Conservation (phyloP, 1,139 yeast species). For the Lodderomyces metapsilosis region DNA sequence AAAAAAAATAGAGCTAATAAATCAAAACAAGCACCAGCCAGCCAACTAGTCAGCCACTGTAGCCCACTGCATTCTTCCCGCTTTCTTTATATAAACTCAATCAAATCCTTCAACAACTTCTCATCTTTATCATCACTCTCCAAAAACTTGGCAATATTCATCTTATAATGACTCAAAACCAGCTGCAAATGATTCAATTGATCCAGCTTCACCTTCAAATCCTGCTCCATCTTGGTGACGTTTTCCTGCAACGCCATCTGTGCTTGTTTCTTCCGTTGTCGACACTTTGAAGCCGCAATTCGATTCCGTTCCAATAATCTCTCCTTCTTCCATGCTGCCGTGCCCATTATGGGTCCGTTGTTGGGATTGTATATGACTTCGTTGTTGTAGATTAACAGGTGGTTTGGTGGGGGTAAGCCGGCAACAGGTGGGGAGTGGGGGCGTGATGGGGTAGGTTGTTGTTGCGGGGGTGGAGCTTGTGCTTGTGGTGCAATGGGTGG, state of each 20-base stretch:
- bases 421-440: conserved; percentile 21
- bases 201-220: conserved; percentile 40
- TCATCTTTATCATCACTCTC: conserved; percentile 11
- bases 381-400: conserved; percentile 54
- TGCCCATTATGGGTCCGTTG: conserved; percentile 72
- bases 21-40: too few relatives aligned
- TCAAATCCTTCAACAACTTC: conserved; percentile 4
- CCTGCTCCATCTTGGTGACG: conserved; percentile 45
- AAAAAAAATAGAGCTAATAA: too few relatives aligned
- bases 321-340: conserved; percentile 77
- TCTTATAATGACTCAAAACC: conserved; percentile 26
- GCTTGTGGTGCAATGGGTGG: too few relatives aligned
- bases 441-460: conserved; percentile 9
- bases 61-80: too few relatives aligned
- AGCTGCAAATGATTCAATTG: conserved; percentile 38
- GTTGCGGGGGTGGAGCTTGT: not conserved
- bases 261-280: conserved; percentile 72
- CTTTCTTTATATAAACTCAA: not conserved
- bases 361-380: conserved; percentile 64
- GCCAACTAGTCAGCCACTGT: too few relatives aligned
- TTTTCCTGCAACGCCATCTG: conserved; percentile 64
- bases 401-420: conserved; percentile 55
- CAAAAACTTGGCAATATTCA: conserved; percentile 14
- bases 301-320: conserved; percentile 66
- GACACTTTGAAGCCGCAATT: conserved; percentile 73